These are phyloP conservation scores for Salix koriyanagi DNA, from an alignment of 345 rosid species.

Conservation along the genomic window DNA sequence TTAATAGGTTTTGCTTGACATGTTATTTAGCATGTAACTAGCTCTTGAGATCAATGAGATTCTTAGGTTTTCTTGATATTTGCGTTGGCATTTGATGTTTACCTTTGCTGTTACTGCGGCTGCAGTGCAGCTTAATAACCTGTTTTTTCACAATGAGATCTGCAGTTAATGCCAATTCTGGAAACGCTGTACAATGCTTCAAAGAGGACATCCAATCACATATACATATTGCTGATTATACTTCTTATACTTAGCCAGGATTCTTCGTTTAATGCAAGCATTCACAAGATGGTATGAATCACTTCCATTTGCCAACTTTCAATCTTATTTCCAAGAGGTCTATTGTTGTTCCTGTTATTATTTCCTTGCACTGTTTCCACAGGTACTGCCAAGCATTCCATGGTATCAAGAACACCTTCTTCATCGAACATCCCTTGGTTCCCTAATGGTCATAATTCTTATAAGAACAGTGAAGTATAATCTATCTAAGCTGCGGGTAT, in stretches of 20 bases:
- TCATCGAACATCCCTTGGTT: constrained; percentile 93
- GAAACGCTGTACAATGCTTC: constrained; percentile 84
- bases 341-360: constrained; percentile 4
- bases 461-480: constrained; percentile 96
- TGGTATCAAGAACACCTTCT: constrained; percentile 98
- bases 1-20: not conserved
- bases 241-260: constrained; percentile 99
- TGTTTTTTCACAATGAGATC: constrained; percentile 17
- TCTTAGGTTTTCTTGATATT: not conserved
- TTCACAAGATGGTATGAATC: constrained; percentile 80
- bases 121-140: not conserved
- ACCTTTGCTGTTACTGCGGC: constrained; percentile 1
- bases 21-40: not conserved
- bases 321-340: constrained; percentile 3
- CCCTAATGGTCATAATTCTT: constrained; percentile 79
- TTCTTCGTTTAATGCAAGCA: constrained; percentile 85
- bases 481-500: constrained; percentile 94
- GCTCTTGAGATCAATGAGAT: not conserved
- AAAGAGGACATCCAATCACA: constrained; percentile 86
- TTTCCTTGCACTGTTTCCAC: not conserved
- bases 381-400: constrained; percentile 82
- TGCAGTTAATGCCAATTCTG: constrained; percentile 92
- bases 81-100: not conserved
- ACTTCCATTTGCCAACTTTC: constrained; percentile 8
- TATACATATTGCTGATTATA: constrained; percentile 89